These are phyloP conservation scores for Omphalotus guepiniiformis DNA, from an alignment of 768 basidiomycete species.

Conservation along the genomic window DNA sequence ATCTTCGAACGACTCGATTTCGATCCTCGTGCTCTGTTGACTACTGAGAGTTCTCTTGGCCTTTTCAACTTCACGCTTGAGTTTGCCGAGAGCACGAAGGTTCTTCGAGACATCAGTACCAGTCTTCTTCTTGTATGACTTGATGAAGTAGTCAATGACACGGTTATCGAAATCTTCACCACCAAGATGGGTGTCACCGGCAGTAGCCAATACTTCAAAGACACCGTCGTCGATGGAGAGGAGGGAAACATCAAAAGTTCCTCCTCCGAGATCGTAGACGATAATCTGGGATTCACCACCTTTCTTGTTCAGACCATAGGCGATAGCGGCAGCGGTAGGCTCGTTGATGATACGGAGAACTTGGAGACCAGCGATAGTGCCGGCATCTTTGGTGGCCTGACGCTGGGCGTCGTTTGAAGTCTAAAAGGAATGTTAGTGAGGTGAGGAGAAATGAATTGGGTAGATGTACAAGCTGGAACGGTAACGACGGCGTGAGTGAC, in stretches of 20 bases:
- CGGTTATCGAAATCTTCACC: constrained; percentile 60
- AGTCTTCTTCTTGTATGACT: constrained; percentile 58
- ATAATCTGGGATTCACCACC: constrained; percentile 47
- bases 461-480: constrained; percentile 33
- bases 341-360: constrained; percentile 47
- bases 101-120: constrained; percentile 50
- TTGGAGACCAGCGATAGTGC: constrained; percentile 41
- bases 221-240: constrained; percentile 51
- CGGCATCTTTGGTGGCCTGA: constrained; percentile 43
- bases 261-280: constrained; percentile 57
- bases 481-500: constrained; percentile 43
- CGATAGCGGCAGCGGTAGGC: constrained; percentile 45
- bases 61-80: constrained; percentile 55
- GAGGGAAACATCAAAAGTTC: constrained; percentile 59
- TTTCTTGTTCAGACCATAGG: constrained; percentile 44
- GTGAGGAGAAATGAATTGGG: not conserved
- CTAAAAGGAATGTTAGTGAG: constrained; percentile 20
- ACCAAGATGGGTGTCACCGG: constrained; percentile 54
- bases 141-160: constrained; percentile 54
- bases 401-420: constrained; percentile 46
- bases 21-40: constrained; percentile 24
- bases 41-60: constrained; percentile 54
- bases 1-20: constrained; percentile 50
- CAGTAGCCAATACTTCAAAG: constrained; percentile 53
- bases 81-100: constrained; percentile 51